Percentiles rank a stretch among this genome's conserved stretches.
Evolutionary conservation across 225 moss, liverwort and hornwort species (phyloP).

Genomic region (Physcomitrium patens): DNA sequence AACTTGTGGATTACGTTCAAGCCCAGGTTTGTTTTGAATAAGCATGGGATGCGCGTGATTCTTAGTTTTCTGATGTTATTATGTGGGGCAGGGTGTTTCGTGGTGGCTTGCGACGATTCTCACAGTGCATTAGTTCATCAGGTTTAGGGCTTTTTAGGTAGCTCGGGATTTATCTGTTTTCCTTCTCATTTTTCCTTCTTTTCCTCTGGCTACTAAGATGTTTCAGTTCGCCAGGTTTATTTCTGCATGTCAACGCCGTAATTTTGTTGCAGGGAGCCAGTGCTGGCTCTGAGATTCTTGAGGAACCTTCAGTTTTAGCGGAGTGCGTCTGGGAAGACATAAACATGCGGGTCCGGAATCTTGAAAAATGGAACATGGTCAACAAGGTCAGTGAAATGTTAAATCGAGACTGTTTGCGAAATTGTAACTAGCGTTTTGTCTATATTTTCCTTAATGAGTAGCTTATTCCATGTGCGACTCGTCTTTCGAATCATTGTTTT

Average conservation of each 20-base stretch:
- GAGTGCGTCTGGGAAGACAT: constrained; percentile 73
- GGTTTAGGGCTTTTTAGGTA: not conserved
- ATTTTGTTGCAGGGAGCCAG: constrained; percentile 55
- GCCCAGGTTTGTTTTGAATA: constrained; percentile 58
- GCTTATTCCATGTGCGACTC: not conserved
- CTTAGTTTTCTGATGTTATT: not conserved
- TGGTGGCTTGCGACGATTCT: not conserved
- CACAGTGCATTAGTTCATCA: not conserved
- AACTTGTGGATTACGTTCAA: constrained; percentile 83
- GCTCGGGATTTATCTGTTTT: not conserved
- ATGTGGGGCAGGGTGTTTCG: constrained; percentile 20
- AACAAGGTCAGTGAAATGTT: constrained; percentile 58
- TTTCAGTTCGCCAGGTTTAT: not conserved
- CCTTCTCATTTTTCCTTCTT: too few relatives aligned
- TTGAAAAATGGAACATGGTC: constrained; percentile 83
- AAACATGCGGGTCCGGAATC: constrained; percentile 73
- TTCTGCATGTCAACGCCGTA: constrained; percentile 11
- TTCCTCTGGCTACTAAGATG: not conserved
- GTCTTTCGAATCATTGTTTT: constrained; percentile 12
- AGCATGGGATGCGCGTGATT: constrained; percentile 8
- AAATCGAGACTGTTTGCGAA: constrained; percentile 19
- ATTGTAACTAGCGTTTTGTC: constrained; percentile 22
- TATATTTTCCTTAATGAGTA: not conserved
- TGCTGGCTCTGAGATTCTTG: constrained; percentile 60
- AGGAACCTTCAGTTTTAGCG: constrained; percentile 54